Base-by-base conservation (phyloP, 2,329 filamentous ascomycete genomes). In the Trichoderma endophyticum region DNA sequence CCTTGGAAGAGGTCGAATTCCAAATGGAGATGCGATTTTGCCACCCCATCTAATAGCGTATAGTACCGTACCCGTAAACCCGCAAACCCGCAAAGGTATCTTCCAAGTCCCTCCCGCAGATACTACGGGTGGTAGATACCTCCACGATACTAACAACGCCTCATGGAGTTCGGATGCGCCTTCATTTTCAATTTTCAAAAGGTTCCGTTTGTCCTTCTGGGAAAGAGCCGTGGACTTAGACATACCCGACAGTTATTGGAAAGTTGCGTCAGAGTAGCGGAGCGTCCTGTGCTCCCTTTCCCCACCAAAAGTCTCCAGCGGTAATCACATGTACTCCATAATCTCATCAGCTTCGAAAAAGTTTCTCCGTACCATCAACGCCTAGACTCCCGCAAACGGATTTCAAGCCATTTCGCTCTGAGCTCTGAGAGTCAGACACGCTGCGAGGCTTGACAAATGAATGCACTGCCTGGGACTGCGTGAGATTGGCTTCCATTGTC, bases 311-410 rank as follows among this genome's bases (percentile, higher is more conserved):
- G 66, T 69, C 66, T 69, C 66, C 66, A 69, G 66, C 66, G n/a
- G 66, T 70, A 70, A 70, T 70, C 26, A 62, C 43, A 70, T 70
- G 26, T 51, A 62, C 66, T 70, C 66, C 66, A 70, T 70, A 68
- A 59, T 67, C 34, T 36, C 26, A 67, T 59, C 34, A 51, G 61
- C 61, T 51, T 64, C 61, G 26, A 64, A 64, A 64, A 64, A 39
- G 51, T 61, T 61, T 60, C 66, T 61, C 56, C 62, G 39, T 54
- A 21, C 39, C 15, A n/a, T 9, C 9, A 14, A 48, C 32, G 48
- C 21, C 48, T 54, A 18, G 59, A 61, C 21, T 54, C 43, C 30
- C 63, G 30, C 63, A 57, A 56, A 56, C 48, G 14, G 9, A 43
- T 24, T 57, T 57, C 48, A 66, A 66, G 51, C 64, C 64, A 30